Percentiles rank a stretch among this genome's conserved stretches.
These are phyloP conservation scores for Aspergillus sclerotiicarbonarius DNA, from an alignment of 495 filamentous ascomycete genomes.

Conservation along the genomic window DNA sequence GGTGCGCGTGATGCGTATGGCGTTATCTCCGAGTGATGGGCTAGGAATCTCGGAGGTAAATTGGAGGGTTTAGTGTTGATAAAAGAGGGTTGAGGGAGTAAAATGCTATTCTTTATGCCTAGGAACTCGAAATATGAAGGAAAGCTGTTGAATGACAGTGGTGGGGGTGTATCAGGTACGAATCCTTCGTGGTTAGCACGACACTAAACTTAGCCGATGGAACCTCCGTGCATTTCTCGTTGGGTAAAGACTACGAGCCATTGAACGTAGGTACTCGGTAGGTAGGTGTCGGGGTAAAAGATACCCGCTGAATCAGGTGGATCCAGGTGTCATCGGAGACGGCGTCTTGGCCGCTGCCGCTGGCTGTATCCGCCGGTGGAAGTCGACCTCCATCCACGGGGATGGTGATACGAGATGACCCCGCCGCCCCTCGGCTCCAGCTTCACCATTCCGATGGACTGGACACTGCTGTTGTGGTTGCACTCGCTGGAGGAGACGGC, in stretches of 20 bases:
- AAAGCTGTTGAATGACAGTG: background rate
- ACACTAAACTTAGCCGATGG: too few species aligned
- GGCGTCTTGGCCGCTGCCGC: too few species aligned
- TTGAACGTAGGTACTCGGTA: too few species aligned
- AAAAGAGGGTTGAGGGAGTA: background rate
- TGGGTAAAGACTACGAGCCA: too few species aligned
- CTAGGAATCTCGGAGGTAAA: background rate
- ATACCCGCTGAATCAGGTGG: background rate
- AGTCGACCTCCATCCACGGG: background rate
- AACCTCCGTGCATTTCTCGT: too few species aligned
- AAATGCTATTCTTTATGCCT: background rate
- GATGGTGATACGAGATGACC: background rate
- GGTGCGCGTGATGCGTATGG: background rate
- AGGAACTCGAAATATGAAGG: background rate
- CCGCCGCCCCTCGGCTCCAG: background rate
- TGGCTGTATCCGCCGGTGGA: background rate
- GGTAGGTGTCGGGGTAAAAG: too few species aligned
- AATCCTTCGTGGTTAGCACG: background rate
- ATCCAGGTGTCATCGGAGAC: background rate
- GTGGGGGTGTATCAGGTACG: background rate
- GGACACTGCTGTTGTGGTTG: constrained; percentile 4
- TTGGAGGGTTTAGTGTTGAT: background rate
- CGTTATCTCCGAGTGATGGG: background rate
- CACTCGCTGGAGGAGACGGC: background rate
- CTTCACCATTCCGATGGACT: constrained; percentile 3